Evolutionary conservation across 805 yeast genomes (phyloP), one percentile per base, ranked within the genome.

Genomic region (Tetrapisispora fleetii): DNA sequence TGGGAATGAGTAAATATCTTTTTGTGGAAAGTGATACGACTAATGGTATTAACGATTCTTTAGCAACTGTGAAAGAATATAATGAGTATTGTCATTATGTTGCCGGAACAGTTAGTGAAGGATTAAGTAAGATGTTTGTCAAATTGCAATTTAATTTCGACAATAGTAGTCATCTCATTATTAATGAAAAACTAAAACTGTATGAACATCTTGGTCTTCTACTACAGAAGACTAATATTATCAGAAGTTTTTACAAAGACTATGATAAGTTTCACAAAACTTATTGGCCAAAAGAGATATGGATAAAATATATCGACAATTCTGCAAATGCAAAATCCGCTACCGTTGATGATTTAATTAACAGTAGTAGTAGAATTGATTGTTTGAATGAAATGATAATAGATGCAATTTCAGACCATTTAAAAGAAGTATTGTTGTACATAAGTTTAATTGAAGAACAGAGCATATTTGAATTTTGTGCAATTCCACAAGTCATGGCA

Each of bases 401-500:
- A 52, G 82, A 89, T 63, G 82, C 95, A 1, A 72, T 93, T 62
- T 72, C 70, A 9, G 28, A 41, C 28, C 97, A 91, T 60, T 89
- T 79, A 37, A 77, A 77, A 47, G 93, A 87, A 59, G 84, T 81
- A 30, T 74, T 93, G 57, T 76, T 76, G 46, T 93, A 85, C 64
- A 73, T 93, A 49, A 77, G 91, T 17, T 72, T 81, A 52, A 77
- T 93, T 45, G 76, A 77, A 50, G 99, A 93, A 63, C 85, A 83
- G 51, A 79, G 95, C 1, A 70, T 83, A 45, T 93, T 88, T 73
- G 84, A 81, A 58, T 93, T 93, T 72, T 90, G 97, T 71, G 87
- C 97, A 11, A 93, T 93, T 62, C 99, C 99, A 18, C 99, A 93
- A 70, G 97, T 91, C 18, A 93, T 93, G 99, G 96, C 98, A 36